Conservation (phyloP, 2,329 filamentous ascomycete genomes). For the Sphaceloma murrayae region DNA sequence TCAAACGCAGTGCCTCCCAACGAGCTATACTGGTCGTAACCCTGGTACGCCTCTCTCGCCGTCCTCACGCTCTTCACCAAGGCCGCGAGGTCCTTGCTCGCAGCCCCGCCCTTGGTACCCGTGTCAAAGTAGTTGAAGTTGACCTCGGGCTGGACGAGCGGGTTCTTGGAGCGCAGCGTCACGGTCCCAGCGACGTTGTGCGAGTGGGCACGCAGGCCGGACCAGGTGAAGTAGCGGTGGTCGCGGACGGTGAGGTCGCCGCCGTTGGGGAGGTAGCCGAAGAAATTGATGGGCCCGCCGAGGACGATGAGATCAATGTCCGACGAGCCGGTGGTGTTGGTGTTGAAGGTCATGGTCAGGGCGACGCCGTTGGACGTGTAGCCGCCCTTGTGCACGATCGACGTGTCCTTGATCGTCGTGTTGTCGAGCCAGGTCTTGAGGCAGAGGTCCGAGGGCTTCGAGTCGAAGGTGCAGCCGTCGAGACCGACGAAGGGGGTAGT, state of each 20-base stretch:
- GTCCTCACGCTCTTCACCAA: slow-evolving; percentile 44
- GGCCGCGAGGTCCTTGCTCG: slow-evolving; percentile 44
- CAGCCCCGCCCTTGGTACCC: slow-evolving; percentile 31
- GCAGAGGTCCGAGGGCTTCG: slow-evolving; percentile 33
- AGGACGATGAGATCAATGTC: slow-evolving; percentile 46
- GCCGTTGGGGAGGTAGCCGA: slow-evolving; percentile 48
- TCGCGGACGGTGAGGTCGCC: slow-evolving; percentile 37
- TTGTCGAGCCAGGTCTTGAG: slow-evolving; percentile 36
- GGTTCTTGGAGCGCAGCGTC: slow-evolving; percentile 50
- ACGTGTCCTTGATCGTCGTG: slow-evolving; percentile 22
- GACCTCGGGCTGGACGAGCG: slow-evolving; percentile 54
- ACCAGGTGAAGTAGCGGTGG: slow-evolving; percentile 40
- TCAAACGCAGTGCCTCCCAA: slow-evolving; percentile 20
- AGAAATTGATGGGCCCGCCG: slow-evolving; percentile 46
- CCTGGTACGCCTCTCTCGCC: slow-evolving; percentile 21
- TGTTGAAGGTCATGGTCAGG: slow-evolving; percentile 37
- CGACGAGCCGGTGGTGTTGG: slow-evolving; percentile 33
- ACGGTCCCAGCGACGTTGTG: slow-evolving; percentile 54
- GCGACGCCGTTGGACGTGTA: slow-evolving; percentile 46
- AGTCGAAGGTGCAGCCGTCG: slow-evolving; percentile 33
- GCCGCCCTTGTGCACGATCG: slow-evolving; percentile 29
- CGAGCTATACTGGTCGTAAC: slow-evolving; percentile 29
- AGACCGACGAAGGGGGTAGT: slow-evolving; percentile 29
- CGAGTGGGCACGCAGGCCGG: slow-evolving; percentile 52
- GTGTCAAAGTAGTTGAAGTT: slow-evolving; percentile 50